These are phyloP conservation scores for Clarireedia monteithiana DNA, from an alignment of 2,329 filamentous ascomycete genomes.

Conservation along the genomic window DNA sequence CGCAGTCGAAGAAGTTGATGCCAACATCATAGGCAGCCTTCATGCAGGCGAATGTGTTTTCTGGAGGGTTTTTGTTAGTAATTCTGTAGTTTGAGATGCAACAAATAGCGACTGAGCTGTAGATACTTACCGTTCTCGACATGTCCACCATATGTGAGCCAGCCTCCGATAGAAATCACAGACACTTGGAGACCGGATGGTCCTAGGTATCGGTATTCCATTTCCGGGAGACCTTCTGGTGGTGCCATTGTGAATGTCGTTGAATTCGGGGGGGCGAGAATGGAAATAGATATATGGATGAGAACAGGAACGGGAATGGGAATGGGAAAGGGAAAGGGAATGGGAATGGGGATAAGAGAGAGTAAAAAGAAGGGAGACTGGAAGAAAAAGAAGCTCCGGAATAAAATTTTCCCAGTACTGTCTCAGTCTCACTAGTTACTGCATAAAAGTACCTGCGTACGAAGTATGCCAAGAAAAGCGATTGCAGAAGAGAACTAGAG, in stretches of 20 bases:
- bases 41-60: slow-evolving; percentile 53
- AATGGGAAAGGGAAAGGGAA: neutral
- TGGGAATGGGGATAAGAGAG: neutral
- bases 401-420: too few species aligned
- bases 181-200: slow-evolving; percentile 68
- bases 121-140: slow-evolving; percentile 50
- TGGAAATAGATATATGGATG: neutral
- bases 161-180: slow-evolving; percentile 61
- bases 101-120: neutral
- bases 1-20: slow-evolving; percentile 51
- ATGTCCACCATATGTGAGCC: slow-evolving; percentile 70
- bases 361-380: neutral
- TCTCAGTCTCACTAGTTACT: too few species aligned
- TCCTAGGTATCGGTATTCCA: slow-evolving; percentile 67
- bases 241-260: slow-evolving; percentile 25
- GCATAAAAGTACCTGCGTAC: neutral
- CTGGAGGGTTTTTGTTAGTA: slow-evolving; percentile 28
- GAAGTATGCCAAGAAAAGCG: neutral
- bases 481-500: neutral
- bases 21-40: slow-evolving; percentile 50
- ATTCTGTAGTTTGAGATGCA: neutral
- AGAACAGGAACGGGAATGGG: neutral
- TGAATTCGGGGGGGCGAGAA: slow-evolving; percentile 37
- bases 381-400: neutral
- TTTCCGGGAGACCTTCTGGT: slow-evolving; percentile 40